Base-by-base conservation (phyloP, 495 filamentous ascomycete genomes). In the Podospora bellae-mahoneyi region DNA sequence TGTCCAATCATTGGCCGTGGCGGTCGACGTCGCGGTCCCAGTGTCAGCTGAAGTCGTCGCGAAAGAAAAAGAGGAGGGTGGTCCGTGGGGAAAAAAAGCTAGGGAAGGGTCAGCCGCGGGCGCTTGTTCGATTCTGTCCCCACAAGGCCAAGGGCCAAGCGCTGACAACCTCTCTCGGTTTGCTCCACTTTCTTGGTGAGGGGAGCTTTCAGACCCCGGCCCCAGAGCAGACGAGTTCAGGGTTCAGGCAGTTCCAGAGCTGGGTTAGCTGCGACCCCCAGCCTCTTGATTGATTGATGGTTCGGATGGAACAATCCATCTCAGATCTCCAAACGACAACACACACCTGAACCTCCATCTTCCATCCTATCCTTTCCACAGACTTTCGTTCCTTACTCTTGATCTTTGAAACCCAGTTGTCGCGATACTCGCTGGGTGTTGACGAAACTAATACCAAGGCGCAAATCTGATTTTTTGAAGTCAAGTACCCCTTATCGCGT, bases 401-500 rank as follows among this genome's bases (percentile, higher is more conserved):
- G 39, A 48, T 48, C 15, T 48, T 48, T 48, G 39, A 48, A 48
- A 13, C 7, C 39, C 39, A 48, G 39, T 48, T 48, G 39, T 48
- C 39, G 9, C 9, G 39, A 48, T 48, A 3, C 39, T 48, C 13
- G 9, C 15, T 48, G 39, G 39, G 39, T 48, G 13, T 48, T 13
- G 7, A 10, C 39, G 9, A 48, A 48, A 48, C 7, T 48, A 48
- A 48, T 48, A 48, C 39, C 39, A 13, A 48, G 20, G 44, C 64
- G 48, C 44, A 65, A 23, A 15, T 26, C 19, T 65, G 27, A 13
- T 48, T 48, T 48, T 10, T 48, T 1, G 23, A 59, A 58, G 56
- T 54, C 56, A 16, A 48, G 13, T 9, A 54, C 54, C 64, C 54
- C 60, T 62, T 62, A 55, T 65, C 68, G 68, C 62, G 63, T 65